Base-by-base conservation (phyloP, 2,329 filamentous ascomycete genomes). In the Fusarium foetens region DNA sequence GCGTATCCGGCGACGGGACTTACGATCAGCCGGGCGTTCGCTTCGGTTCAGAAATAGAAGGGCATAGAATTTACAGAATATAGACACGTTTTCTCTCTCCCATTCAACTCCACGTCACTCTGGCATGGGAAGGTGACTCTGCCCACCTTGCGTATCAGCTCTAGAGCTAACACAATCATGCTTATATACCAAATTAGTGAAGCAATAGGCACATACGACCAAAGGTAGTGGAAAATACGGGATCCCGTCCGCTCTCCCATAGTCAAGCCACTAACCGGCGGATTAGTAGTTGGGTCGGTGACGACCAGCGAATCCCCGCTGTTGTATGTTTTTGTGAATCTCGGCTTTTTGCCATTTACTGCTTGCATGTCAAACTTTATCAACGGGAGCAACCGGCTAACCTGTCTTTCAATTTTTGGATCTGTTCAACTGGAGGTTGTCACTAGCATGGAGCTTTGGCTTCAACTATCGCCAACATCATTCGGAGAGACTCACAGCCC, bases 1-100 rank as follows among this genome's bases (percentile, higher is more conserved):
- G 83, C 83, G 6, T 84, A 86, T 75, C 84, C 85, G 4, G 79
- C 85, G 16, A 81, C 86, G 3, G 84, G 82, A 38, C 75, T 87
- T 60, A 85, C 86, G 1, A 81, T 87, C 33, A 63, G 60, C 6
- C 59, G 70, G 39, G 68, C 59, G 3, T 75, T 75, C 27, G 58
- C 54, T n/a, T 71, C 69, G 9, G 45, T 38, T 5, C 13, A 51
- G 23, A 23, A 13, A 53, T 53, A 53, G 33, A 52, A 4, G 23
- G 7, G 23, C 14, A 27, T 53, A 27, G 14, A 39, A 27, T n/a
- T 10, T n/a, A 13, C 33, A 39, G 14, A 39, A 21, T 3, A 39
- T 27, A n/a, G 23, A 53, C 23, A 8, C 13, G 10, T 4, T 13
- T 39, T 5, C 9, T 39, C 9, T 12, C 14, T 14, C 9, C 23